Evolutionary conservation across 176 grass and related monocot genomes (phyloP).

Genomic region (Musa schizocarpa): DNA sequence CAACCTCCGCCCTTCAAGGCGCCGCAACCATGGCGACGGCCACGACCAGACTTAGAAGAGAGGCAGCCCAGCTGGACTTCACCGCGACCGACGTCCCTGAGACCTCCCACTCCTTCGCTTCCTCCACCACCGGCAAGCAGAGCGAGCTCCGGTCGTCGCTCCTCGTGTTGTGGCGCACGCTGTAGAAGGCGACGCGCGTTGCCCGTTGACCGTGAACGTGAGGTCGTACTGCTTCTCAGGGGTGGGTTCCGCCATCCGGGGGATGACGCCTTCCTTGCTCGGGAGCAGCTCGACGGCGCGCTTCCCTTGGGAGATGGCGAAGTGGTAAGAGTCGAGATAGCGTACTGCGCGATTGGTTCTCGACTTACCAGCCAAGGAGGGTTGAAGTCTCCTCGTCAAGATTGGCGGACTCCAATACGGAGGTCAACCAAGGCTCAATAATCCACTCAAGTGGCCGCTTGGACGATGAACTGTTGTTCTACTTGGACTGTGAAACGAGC

Average conservation of each 20-base stretch:
- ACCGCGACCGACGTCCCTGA: constrained; percentile 27
- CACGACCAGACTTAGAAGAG: constrained; percentile 11
- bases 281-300: constrained; percentile 92
- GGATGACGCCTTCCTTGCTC: constrained; percentile 94
- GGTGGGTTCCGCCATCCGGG: constrained; percentile 90
- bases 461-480: not conserved
- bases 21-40: not conserved
- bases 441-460: too few species aligned
- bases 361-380: constrained; percentile 79
- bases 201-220: constrained; percentile 62
- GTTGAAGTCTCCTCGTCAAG: constrained; percentile 78
- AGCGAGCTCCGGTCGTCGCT: constrained; percentile 77
- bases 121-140: constrained; percentile 71
- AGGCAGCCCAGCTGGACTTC: constrained; percentile 15
- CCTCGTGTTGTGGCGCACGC: constrained; percentile 84
- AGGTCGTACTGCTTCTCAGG: constrained; percentile 80
- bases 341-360: constrained; percentile 91
- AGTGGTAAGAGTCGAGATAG: constrained; percentile 68
- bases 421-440: too few species aligned
- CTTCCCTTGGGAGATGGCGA: constrained; percentile 76
- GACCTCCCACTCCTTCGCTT: constrained; percentile 55
- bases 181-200: constrained; percentile 77
- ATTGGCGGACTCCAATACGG: constrained; percentile 36
- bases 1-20: too few species aligned
- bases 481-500: not conserved